A percentile compares a stretch with the other conserved stretches of the same genome.
phyloP scores from a whole-genome alignment of 345 rosid genomes.

The Reutealis trisperma region DNA sequence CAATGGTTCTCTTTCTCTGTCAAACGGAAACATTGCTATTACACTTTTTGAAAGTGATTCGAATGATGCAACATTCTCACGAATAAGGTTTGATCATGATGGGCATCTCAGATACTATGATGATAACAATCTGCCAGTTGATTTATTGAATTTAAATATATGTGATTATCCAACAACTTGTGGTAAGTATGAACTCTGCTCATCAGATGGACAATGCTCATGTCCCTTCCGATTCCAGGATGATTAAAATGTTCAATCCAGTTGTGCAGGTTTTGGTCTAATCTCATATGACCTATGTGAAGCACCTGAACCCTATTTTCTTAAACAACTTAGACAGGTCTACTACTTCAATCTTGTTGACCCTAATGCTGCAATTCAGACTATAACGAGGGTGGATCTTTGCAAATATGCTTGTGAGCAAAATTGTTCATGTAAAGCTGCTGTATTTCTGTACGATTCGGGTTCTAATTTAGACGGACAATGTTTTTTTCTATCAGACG shows the following conservation, averaged over 20 bases:
- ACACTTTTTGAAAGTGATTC: no score
- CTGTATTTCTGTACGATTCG: background rate
- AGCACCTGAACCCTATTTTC: background rate
- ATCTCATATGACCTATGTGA: background rate
- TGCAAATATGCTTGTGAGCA: background rate
- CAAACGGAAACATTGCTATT: background rate
- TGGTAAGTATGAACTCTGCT: background rate
- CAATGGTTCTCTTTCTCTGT: background rate
- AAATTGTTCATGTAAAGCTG: slow-evolving; percentile 2
- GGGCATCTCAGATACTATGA: slow-evolving; percentile 10
- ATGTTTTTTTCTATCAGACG: background rate
- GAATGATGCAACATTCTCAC: no score
- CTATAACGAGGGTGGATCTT: background rate
- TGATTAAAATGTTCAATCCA: background rate
- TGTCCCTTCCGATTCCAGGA: background rate
- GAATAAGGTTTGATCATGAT: background rate
- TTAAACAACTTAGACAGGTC: background rate
- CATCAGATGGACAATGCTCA: background rate
- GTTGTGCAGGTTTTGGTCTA: background rate
- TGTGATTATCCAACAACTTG: slow-evolving; percentile 6
- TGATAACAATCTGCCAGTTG: background rate
- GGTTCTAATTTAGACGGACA: background rate
- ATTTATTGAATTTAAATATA: background rate
- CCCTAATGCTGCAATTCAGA: no score
- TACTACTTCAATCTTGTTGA: background rate